Evolutionary conservation across 257 asterid species (phyloP).

Genomic region (Penstemon barbatus): DNA sequence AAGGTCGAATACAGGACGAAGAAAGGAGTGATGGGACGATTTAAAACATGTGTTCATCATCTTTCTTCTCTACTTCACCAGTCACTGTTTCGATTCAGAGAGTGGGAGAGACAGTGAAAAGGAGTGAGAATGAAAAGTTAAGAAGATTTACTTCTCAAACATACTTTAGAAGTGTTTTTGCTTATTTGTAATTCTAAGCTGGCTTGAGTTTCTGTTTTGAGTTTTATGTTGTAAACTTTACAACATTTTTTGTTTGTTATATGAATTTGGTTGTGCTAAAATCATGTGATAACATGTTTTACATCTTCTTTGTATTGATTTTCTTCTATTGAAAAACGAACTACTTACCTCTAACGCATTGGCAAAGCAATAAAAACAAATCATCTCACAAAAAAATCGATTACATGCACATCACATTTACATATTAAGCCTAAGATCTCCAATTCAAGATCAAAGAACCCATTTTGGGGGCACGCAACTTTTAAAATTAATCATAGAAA

Average conservation of each 20-base stretch:
- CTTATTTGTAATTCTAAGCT: constrained; percentile 40
- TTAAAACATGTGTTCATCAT: constrained; percentile 80
- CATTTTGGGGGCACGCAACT: no score
- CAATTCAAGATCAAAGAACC: no score
- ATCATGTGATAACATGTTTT: not conserved
- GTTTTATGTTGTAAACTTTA: constrained; percentile 61
- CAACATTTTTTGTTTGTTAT: constrained; percentile 45
- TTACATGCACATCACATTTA: no score
- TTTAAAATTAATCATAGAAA: no score
- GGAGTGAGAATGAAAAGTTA: constrained; percentile 46
- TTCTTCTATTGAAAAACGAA: no score
- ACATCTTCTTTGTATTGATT: no score
- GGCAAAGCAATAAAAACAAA: no score
- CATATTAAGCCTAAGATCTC: no score
- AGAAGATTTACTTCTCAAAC: constrained; percentile 41
- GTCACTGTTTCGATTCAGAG: constrained; percentile 38
- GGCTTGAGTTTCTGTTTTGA: constrained; percentile 34
- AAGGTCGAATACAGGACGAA: constrained; percentile 55
- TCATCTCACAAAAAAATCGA: no score
- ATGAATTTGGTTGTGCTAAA: constrained; percentile 41
- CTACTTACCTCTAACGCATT: no score
- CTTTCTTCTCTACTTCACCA: constrained; percentile 74
- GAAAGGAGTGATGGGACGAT: constrained; percentile 89
- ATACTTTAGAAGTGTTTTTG: constrained; percentile 24
- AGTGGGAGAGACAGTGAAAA: constrained; percentile 33